Evolutionary conservation across 345 rosid species (phyloP), one percentile per base, ranked within the genome.

Genomic region (Salix arbutifolia): DNA sequence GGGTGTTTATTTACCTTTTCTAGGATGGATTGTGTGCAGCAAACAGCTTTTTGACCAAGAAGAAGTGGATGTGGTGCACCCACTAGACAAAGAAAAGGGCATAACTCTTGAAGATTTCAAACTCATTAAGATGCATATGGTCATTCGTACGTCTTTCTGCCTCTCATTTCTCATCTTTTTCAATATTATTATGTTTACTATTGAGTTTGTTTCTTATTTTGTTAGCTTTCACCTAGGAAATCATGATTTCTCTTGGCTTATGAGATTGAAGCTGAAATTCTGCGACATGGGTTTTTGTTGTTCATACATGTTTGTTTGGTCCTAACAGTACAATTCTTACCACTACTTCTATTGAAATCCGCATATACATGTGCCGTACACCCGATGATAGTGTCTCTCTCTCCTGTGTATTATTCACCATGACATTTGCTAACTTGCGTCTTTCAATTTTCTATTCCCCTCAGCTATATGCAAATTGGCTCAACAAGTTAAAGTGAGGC

Each of bases 41-140:
- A 91, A 93, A 76, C 92, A 90, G 86, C 97, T 95, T 14, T 75
- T 88, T 84, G 98, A 95, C 83, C 97, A 86, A 75, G 99, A 93
- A 81, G 88, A 93, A 10, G 88, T 90, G 28, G 94, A 90, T 79
- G 96, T 87, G 78, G 90, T 92, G 53, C 92, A 86, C 56, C 89
- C 85, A 68, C 83, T 70, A 69, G 99, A 93, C 79, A 91, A 87
- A 80, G 94, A 92, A 38, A 96, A 85, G 80, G 95, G 99, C 69
- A 81, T 93, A 74, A 89, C 90, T 69, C 83, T 90, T 66, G 99
- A 96, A 65, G 98, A 96, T 75, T 90, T 92, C 86, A 96, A 90
- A 86, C 87, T 96, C 78, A 90, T 93, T 50, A 93, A 93, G 86
- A 81, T 87, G 84, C 98, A 93, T 25, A 92, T 93, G 97, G 81